Evolutionary conservation across 306 rosid species (phyloP), one percentile per base, ranked within the genome.

Genomic region (Prunus davidiana): DNA sequence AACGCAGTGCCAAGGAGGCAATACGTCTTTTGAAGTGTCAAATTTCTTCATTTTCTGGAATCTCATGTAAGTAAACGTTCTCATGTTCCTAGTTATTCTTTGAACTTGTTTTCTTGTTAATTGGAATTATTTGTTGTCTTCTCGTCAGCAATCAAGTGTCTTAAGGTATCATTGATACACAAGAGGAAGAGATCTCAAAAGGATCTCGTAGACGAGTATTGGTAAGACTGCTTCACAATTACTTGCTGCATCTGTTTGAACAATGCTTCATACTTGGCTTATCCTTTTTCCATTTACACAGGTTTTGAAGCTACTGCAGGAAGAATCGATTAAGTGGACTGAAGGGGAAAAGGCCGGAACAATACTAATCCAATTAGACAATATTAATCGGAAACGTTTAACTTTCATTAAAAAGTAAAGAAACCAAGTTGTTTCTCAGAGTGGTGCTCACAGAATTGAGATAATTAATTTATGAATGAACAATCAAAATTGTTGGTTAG

Each of bases 321-420:
- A 78, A 79, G 92, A 86, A 79, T 90, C 93, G 20, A 88, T 95
- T 64, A 66, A 84, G 80, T 92, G 97, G 97, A 80, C 30, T 2
- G 93, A 90, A 82, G 96, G 84, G 69, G 93, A 82, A 78, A 80
- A 74, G 20, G 82, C 79, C 10, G 89, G 87, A 60, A 83, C 90
- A 27, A 82, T 95, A 46, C 66, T 88, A 16, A 89, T 95, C 78
- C 82, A 71, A 60, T 62, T 95, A 81, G 86, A 81, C 50, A 58
- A 58, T 56, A 79, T 94, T 65, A 87, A 86, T 12, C 85, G 73
- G 4, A 84, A 79, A 45, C 22, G 61, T 6, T 66, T 90, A 78
- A 85, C 90, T 76, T 90, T 86, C 71, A 70, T 46, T 67, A 83
- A 83, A 55, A 74, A 76, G 64, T 75, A 88, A 64, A 65, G 18